Percentiles rank a stretch among this genome's conserved stretches.
phyloP scores from a whole-genome alignment of 176 grass and related monocot species.

The Aechmea fasciata region DNA sequence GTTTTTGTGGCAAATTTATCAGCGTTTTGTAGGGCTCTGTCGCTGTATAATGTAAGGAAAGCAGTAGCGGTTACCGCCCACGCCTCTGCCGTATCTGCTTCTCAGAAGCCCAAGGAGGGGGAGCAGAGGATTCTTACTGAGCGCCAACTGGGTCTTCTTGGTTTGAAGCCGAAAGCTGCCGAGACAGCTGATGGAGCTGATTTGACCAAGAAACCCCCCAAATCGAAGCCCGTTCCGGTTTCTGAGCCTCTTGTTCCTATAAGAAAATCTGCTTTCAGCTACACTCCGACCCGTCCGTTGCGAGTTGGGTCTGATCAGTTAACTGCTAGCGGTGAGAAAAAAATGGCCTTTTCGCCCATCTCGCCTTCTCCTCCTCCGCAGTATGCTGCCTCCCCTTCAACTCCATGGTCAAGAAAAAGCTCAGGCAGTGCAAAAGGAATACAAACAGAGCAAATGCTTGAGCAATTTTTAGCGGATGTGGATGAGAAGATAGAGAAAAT shows the following conservation, averaged over 20 bases:
- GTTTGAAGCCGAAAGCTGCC: constrained; percentile 26
- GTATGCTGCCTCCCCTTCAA: constrained; percentile 60
- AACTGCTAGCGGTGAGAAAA: constrained; percentile 53
- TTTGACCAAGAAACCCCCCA: constrained; percentile 70
- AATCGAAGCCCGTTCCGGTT: constrained; percentile 36
- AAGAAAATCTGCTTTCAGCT: constrained; percentile 66
- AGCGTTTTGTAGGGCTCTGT: constrained; percentile 55
- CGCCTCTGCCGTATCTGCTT: background rate
- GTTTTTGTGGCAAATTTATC: constrained; percentile 37
- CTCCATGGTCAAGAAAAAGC: constrained; percentile 81
- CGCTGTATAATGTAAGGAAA: constrained; percentile 36
- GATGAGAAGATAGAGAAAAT: constrained; percentile 62
- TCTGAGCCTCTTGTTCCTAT: constrained; percentile 76
- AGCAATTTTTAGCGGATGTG: constrained; percentile 64
- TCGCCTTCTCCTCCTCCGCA: constrained; percentile 50
- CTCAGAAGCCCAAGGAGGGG: constrained; percentile 34
- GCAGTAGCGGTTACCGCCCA: background rate
- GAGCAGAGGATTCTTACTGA: constrained; percentile 32
- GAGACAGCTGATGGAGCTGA: constrained; percentile 21
- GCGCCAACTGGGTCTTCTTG: constrained; percentile 51
- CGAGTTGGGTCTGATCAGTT: constrained; percentile 44
- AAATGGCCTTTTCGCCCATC: constrained; percentile 31
- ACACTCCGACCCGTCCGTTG: constrained; percentile 47
- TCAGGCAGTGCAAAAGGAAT: constrained; percentile 74
- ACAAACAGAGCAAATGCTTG: constrained; percentile 72